A percentile compares a stretch with the other conserved stretches of the same genome.
phyloP scores from a whole-genome alignment of 2,329 filamentous ascomycete genomes.

The Pseudopyricularia javanii region DNA sequence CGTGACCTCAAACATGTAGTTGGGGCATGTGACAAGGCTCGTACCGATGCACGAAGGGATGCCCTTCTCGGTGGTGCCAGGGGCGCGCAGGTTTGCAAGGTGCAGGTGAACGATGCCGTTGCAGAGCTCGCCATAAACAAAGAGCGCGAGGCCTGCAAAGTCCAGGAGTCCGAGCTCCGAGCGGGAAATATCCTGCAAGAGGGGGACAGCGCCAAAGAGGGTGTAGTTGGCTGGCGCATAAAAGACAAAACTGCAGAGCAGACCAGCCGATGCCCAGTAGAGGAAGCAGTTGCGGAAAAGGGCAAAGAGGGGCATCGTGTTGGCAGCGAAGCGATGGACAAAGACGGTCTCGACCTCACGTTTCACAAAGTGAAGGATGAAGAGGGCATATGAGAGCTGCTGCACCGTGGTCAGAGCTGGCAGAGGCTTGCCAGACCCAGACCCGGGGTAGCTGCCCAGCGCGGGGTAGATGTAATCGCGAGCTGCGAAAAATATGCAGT shows the following conservation, averaged over 20 bases:
- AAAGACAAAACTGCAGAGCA: conserved; percentile 72
- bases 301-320: conserved; percentile 84
- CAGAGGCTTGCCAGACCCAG: conserved; percentile 25
- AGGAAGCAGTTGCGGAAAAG: conserved; percentile 92
- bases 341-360: conserved; percentile 91
- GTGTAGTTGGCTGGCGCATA: conserved; percentile 43
- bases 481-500: conserved; percentile 59
- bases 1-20: conserved; percentile 88
- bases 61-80: conserved; percentile 73
- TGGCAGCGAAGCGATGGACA: conserved; percentile 86
- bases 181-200: conserved; percentile 2
- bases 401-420: conserved; percentile 51
- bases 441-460: conserved; percentile 15
- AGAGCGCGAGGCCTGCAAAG: conserved; percentile 59
- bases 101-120: conserved; percentile 75
- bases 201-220: conserved; percentile 46
- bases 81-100: conserved; percentile 62
- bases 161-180: conserved; percentile 28
- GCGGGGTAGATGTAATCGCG: conserved; percentile 60
- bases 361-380: conserved; percentile 81
- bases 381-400: conserved; percentile 59
- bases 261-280: conserved; percentile 80
- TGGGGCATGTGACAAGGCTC: conserved; percentile 80
- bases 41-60: conserved; percentile 84
- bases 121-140: conserved; percentile 62